Evolutionary conservation across 768 basidiomycete species (phyloP), one percentile per base, ranked within the genome.

Genomic region (Kwoniella dejecticola): DNA sequence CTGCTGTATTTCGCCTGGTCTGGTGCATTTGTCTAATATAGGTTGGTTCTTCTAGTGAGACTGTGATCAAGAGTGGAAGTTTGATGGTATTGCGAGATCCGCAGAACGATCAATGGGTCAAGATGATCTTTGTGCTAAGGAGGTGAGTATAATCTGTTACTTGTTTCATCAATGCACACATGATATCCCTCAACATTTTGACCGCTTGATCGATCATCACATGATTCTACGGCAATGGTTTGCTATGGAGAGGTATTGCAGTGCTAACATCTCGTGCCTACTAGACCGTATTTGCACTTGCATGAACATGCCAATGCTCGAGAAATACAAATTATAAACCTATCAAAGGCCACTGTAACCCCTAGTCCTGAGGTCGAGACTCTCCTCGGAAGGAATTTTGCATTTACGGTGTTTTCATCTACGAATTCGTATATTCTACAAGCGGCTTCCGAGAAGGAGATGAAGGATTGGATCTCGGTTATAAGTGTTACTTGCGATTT

Each of bases 341-440:
- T 97, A 54, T 83, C 82, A 40, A 89, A 89, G 30, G 90, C 91
- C 44, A 91, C 89, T 70, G 85, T 96, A 17, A 90, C 91, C 74
- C 85, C 85, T 69, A 91, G 90, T 75, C 85, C 89, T 38, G 88
- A 89, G 67, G 92, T 97, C 78, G 92, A 93, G 78, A 80, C 80
- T n/a, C 82, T 96, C 30, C 84, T 93, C 30, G 91, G 89, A 92
- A 90, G 88, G 83, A 86, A 83, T 31, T 88, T 87, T 78, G 88
- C 88, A 13, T 94, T 96, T 79, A 92, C 90, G 12, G 83, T 96
- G 30, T 95, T 94, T 79, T 93, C 93, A 1, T 83, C 90, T 12
- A 89, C 90, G 7, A 95, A 96, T 77, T 93, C 92, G 24, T 88
- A 93, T 80, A 90, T 90, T 36, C 83, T 96, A 10, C 88, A 89